Base-by-base conservation (phyloP, 768 basidiomycete genomes). In the Boletus reticuloceps region DNA sequence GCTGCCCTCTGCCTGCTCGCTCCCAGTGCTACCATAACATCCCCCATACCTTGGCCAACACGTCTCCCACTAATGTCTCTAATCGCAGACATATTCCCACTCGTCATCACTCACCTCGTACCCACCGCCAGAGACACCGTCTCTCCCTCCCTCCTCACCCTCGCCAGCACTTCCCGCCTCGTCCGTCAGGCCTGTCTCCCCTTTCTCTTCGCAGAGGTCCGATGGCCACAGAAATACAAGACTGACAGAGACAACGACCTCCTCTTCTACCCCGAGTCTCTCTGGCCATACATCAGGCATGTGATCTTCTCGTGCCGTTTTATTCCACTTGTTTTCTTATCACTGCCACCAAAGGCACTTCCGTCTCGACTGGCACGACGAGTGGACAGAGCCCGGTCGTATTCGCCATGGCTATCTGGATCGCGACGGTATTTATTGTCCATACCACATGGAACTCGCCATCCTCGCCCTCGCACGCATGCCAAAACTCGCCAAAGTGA, bases 311-410 rank as follows among this genome's bases (percentile, higher is more conserved):
- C 2, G 14, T 4, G 6, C 2, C 0, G 0, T 37, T 31, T 25
- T 27, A 5, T n/a, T 19, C 22, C 20, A 5, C 41, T 11, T n/a
- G 29, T 6, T 16, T 19, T 1, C 56, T 58, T 6, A 62, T 58
- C 50, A 2, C 41, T 11, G 0, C 20, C 31, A 40, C 2, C 20
- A 14, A 17, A 72, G 71, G 51, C 69, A 73, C 41, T 69, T 72
- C 11, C 64, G 58, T 17, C 64, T 72, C 34, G 60, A 71, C 36
- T 72, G 71, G 71, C 71, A 69, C 39, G 72, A 73, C 54, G 71
- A 72, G 45, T 72, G 71, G 71, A 71, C 71, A 31, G 71, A 72
- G 32, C 72, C 71, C 1, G 66, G 61, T 20, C 71, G 71, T n/a
- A 60, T 72, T 20, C 71, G 71, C 50, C 45, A 69, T 25, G 71